Conservation (phyloP, 1,139 yeast species). For the Nakaseomyces uthaithaninus region DNA sequence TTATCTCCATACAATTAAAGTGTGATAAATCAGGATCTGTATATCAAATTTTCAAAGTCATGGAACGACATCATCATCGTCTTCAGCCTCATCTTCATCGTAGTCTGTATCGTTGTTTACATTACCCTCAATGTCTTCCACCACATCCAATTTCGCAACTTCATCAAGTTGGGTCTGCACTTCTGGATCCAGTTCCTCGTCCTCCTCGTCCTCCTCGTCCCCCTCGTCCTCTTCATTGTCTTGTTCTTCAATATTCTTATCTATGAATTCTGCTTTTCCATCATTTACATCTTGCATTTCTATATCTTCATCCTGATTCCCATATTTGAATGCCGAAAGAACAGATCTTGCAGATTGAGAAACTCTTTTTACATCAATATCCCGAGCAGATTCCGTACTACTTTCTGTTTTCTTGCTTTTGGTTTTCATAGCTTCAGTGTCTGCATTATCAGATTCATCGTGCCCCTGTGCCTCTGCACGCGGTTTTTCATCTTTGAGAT, state of each 20-base stretch:
- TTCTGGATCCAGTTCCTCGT: constrained; percentile 17
- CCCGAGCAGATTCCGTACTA: background rate
- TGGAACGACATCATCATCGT: background rate
- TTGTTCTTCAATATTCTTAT: background rate
- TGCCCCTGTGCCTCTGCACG: constrained; percentile 11
- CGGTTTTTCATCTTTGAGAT: background rate
- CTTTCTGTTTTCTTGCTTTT: background rate
- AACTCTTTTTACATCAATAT: background rate
- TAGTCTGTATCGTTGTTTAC: constrained; percentile 7
- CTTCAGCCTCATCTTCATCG: constrained; percentile 16
- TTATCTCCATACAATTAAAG: too few species aligned
- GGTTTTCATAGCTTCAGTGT: background rate
- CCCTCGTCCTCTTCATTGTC: constrained; percentile 14
- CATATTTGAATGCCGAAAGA: constrained; percentile 8
- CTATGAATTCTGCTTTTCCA: constrained; percentile 1
- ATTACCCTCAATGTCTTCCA: constrained; percentile 25
- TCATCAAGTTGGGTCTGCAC: constrained; percentile 14
- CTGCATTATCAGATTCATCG: constrained; percentile 2
- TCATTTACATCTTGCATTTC: background rate
- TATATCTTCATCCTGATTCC: constrained; percentile 1
- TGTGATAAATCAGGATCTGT: too few species aligned
- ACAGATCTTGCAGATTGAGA: background rate
- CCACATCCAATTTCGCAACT: constrained; percentile 9
- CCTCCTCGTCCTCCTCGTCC: constrained; percentile 20
- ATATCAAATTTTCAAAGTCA: too few species aligned